Percentiles rank a stretch among this genome's conserved stretches.
Conservation (phyloP, 805 yeast genomes). For the Ogataea angusta region DNA sequence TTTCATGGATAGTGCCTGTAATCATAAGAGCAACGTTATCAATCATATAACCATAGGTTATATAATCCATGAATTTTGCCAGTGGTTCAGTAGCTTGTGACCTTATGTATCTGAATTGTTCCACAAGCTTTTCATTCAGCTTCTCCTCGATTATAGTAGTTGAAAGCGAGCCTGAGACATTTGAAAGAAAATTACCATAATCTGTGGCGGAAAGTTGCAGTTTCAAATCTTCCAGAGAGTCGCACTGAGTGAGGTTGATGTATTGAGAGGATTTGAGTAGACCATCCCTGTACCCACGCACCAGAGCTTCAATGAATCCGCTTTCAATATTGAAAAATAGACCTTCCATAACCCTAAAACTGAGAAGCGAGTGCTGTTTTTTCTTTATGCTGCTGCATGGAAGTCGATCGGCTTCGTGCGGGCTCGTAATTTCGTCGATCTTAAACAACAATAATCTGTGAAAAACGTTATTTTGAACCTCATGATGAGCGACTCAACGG, state of each 20-base stretch:
- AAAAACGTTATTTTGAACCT: background rate
- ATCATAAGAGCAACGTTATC: conserved; percentile 95
- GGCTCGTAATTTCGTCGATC: conserved; percentile 9
- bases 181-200: conserved; percentile 85
- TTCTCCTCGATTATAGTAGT: conserved; percentile 83
- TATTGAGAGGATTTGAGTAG: conserved; percentile 76
- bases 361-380: conserved; percentile 9
- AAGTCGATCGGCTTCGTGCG: conserved; percentile 11
- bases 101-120: conserved; percentile 81
- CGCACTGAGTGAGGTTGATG: conserved; percentile 92
- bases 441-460: background rate
- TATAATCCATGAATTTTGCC: conserved; percentile 82
- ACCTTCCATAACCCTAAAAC: conserved; percentile 69
- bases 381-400: conserved; percentile 3
- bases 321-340: conserved; percentile 81
- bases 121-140: conserved; percentile 68
- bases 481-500: conserved; percentile 12
- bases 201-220: conserved; percentile 94
- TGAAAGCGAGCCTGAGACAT: conserved; percentile 77
- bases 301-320: conserved; percentile 93
- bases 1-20: conserved; percentile 93
- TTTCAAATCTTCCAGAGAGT: conserved; percentile 88
- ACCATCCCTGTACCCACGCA: conserved; percentile 90
- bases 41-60: conserved; percentile 96
- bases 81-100: conserved; percentile 80